phyloP scores from a whole-genome alignment of 352 stramenopile genomes.

The Phytophthora multivora region DNA sequence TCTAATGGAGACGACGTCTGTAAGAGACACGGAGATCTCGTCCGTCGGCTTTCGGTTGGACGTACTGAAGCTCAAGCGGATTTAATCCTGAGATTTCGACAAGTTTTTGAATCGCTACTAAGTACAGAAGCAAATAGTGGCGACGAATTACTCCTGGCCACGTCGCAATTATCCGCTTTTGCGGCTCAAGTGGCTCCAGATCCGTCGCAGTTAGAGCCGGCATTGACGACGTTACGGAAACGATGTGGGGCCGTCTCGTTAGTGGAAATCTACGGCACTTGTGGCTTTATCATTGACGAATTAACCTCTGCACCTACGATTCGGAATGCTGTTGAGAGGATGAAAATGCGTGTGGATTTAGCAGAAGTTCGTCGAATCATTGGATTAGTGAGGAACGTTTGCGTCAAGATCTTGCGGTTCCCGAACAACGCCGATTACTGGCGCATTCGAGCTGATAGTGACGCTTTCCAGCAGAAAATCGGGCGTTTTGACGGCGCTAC shows the following conservation, averaged over 20 bases:
- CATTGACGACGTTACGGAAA: conserved; percentile 47
- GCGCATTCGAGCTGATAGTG: conserved; percentile 58
- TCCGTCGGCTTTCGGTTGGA: conserved; percentile 60
- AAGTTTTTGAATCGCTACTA: conserved; percentile 57
- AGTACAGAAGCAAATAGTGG: conserved; percentile 18
- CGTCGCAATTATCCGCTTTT: conserved; percentile 53
- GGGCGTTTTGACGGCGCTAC: conserved; percentile 65
- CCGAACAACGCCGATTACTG: conserved; percentile 79
- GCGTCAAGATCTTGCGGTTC: conserved; percentile 70
- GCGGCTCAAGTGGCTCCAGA: conserved; percentile 48
- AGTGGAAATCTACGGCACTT: conserved; percentile 62
- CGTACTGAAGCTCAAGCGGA: conserved; percentile 60
- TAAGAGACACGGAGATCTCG: conserved; percentile 57
- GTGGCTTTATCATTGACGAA: conserved; percentile 75
- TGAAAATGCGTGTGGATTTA: conserved; percentile 55
- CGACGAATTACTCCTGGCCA: conserved; percentile 31
- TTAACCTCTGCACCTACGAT: conserved; percentile 58
- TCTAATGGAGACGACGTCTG: conserved; percentile 62
- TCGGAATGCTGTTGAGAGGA: conserved; percentile 56
- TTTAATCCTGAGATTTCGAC: conserved; percentile 64
- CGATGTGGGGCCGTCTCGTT: conserved; percentile 56
- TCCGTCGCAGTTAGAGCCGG: conserved; percentile 42
- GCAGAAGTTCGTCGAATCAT: conserved; percentile 62
- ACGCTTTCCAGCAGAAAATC: conserved; percentile 66
- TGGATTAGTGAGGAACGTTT: conserved; percentile 52